These are phyloP conservation scores for Epichloe coenophiala DNA, from an alignment of 2,329 filamentous ascomycete species.

Conservation along the genomic window DNA sequence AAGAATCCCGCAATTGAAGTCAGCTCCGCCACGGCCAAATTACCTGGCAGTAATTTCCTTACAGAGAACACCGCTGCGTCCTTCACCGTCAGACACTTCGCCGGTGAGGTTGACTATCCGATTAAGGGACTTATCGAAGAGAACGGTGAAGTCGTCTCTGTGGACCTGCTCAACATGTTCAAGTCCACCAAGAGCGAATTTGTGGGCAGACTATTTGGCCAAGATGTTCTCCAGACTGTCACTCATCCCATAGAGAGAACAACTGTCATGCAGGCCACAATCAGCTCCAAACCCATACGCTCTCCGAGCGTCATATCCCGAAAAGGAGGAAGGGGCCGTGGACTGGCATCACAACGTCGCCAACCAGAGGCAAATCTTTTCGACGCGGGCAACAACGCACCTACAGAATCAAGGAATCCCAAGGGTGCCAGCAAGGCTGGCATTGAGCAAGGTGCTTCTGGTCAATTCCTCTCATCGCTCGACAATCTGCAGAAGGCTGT, in stretches of 20 bases:
- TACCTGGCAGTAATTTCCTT: conserved; percentile 81
- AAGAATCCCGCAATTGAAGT: conserved; percentile 87
- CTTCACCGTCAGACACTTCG: conserved; percentile 91
- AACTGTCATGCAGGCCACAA: conserved; percentile 88
- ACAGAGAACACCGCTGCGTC: conserved; percentile 67
- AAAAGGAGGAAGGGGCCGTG: conserved; percentile 41
- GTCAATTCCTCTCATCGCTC: conserved; percentile 78
- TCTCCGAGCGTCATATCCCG: conserved; percentile 85
- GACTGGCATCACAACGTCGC: conserved; percentile 23
- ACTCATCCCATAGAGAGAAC: conserved; percentile 84
- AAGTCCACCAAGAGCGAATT: conserved; percentile 80
- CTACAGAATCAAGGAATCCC: conserved; percentile 27
- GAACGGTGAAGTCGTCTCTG: conserved; percentile 91
- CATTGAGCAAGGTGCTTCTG: conserved; percentile 72
- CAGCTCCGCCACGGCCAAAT: conserved; percentile 56
- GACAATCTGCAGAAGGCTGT: conserved; percentile 86
- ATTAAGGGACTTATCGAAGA: conserved; percentile 80
- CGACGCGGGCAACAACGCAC: conserved; percentile 15
- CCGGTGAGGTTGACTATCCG: conserved; percentile 90
- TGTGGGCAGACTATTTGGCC: conserved; percentile 82
- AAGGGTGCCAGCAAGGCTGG: conserved; percentile 17
- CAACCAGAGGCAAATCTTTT: conserved; percentile 23
- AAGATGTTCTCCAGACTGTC: conserved; percentile 83
- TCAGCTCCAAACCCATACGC: conserved; percentile 88
- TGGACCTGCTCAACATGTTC: conserved; percentile 89